Percentiles rank a stretch among this genome's conserved stretches.
Conservation (phyloP, 2,329 filamentous ascomycete species). For the Dactylellina drechsleri region DNA sequence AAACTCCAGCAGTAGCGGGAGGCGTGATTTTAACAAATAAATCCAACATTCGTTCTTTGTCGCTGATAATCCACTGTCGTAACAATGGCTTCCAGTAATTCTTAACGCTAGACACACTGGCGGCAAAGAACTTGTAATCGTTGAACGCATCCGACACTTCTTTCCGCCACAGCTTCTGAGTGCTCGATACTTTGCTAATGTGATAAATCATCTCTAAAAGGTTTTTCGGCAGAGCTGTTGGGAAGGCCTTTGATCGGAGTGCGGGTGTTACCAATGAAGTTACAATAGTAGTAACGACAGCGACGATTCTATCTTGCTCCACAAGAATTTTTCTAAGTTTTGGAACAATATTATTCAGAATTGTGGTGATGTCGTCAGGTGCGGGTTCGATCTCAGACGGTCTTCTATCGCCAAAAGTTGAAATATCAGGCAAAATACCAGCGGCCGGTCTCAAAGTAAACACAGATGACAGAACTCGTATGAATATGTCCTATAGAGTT, state of each 20-base stretch:
- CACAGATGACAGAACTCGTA: conserved; percentile 87
- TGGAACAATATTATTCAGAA: conserved; percentile 80
- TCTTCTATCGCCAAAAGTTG: conserved; percentile 61
- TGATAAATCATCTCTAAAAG: conserved; percentile 79
- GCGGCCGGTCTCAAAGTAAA: conserved; percentile 88
- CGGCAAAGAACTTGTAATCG: conserved; percentile 84
- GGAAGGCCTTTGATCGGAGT: conserved; percentile 85
- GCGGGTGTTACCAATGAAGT: conserved; percentile 82
- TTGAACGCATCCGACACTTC: conserved; percentile 93
- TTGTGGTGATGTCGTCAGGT: conserved; percentile 79
- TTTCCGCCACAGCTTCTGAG: conserved; percentile 90
- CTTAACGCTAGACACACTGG: conserved; percentile 72
- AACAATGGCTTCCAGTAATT: conserved; percentile 84
- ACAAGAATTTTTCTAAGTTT: conserved; percentile 83
- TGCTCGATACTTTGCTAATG: conserved; percentile 78
- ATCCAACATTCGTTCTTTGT: conserved; percentile 89
- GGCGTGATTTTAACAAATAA: conserved; percentile 80
- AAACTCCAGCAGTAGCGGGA: conserved; percentile 92
- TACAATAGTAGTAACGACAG: conserved; percentile 82
- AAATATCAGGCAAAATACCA: conserved; percentile 63
- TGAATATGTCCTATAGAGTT: conserved; percentile 81
- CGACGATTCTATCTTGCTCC: conserved; percentile 83
- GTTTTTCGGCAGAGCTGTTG: conserved; percentile 79
- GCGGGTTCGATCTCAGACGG: conserved; percentile 65
- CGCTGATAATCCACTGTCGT: conserved; percentile 81